Base-by-base conservation (phyloP, 225 moss, liverwort and hornwort species). In the Pleurozium schreberi region DNA sequence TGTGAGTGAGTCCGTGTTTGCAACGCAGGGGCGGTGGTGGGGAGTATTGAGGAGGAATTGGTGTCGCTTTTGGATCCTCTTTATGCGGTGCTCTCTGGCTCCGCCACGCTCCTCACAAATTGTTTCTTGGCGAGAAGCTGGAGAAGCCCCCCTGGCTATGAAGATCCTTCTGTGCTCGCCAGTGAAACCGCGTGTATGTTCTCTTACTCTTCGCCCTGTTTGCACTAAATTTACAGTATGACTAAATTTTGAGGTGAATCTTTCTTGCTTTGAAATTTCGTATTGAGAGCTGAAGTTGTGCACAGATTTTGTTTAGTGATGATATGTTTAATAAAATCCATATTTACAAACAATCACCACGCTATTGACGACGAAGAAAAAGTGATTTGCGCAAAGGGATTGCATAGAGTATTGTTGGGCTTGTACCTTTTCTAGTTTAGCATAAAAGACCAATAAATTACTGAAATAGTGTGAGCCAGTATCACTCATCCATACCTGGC, bases 151-250 rank as follows among this genome's bases (percentile, higher is more conserved):
- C 92, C 91, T 87, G 92, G 91, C 57, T 94, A 94, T 40, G 94
- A 92, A 87, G 90, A 94, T 63, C 91, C 94, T 61, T 64, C 49
- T 15, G 62, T 91, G 59, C 94, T 92, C 59, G 90, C 94, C 27
- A 85, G 79, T 28, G 92, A 91, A 85, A 94, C 91, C 53, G 87
- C 90, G 81, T 94, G 94, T 90, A 85, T 67, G 92, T 88, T 30
- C 42, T 55, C 21, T 80, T 73, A 58, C 70, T 65, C 57, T 53
- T 82, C 31, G 64, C 49, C 55, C 22, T 86, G 34, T 52, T 55
- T 57, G 42, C 31, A 34, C 4, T n/a, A n/a, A n/a, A n/a, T n/a
- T n/a, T 57, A 40, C 31, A 84, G 10, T 42, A 21, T 23, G 53
- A 45, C 55, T 38, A 62, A 73, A 65, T 55, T 78, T 63, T 74